These are phyloP conservation scores for Leccinum fallax DNA, from an alignment of 1,284 basidiomycete genomes.

Conservation along the genomic window DNA sequence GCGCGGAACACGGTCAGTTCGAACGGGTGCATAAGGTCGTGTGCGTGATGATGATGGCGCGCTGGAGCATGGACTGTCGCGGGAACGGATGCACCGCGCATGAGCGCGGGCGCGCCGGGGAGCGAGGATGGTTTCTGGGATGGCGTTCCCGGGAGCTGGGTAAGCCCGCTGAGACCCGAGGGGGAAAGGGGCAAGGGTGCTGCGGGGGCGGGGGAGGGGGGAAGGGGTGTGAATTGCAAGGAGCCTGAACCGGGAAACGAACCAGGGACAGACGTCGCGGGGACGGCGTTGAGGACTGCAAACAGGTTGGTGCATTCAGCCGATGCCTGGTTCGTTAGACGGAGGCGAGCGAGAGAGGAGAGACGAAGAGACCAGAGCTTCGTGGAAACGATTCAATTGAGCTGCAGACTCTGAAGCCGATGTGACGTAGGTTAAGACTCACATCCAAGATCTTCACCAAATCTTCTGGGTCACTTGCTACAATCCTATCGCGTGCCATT, in stretches of 20 bases:
- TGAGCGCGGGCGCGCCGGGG: conserved; percentile 2
- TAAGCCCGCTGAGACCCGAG: conserved; percentile 23
- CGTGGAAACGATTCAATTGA: conserved; percentile 1
- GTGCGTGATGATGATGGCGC: conserved; percentile 20
- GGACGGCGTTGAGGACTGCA: conserved; percentile 61
- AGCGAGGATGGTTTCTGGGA: conserved; percentile 23
- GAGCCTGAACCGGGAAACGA: conserved; percentile 22
- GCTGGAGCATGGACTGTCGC: neutral
- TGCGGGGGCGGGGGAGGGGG: conserved; percentile 19
- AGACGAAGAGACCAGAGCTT: conserved; percentile 84
- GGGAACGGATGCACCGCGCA: neutral
- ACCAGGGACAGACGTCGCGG: conserved; percentile 41
- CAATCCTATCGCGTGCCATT: conserved; percentile 76
- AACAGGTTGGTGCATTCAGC: conserved; percentile 82
- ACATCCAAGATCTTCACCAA: conserved; percentile 66
- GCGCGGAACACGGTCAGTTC: conserved; percentile 78
- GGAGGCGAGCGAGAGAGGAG: conserved; percentile 72
- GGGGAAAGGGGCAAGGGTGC: conserved; percentile 22
- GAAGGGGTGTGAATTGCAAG: conserved; percentile 8
- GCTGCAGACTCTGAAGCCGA: neutral
- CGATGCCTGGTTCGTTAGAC: conserved; percentile 79
- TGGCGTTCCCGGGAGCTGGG: conserved; percentile 30
- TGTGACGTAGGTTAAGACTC: conserved; percentile 30
- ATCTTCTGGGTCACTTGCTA: conserved; percentile 67
- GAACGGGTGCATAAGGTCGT: conserved; percentile 69